These are phyloP conservation scores for Maudiozyma serrabonitensis DNA, from an alignment of 805 yeast genomes.

Conservation along the genomic window DNA sequence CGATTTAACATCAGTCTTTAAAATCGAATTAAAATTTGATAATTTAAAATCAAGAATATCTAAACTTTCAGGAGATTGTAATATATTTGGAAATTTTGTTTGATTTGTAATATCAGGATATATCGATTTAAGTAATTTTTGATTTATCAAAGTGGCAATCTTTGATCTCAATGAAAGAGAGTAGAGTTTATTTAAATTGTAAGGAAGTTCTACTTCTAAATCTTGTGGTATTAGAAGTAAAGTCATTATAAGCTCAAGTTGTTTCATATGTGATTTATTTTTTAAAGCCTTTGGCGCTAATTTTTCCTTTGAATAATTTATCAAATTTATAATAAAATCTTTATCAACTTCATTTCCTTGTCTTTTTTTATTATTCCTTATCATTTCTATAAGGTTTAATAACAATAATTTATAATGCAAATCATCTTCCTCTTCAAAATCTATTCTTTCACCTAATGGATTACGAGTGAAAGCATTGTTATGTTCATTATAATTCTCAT, in stretches of 20 bases:
- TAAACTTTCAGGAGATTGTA: not conserved
- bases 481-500: not conserved
- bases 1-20: not conserved
- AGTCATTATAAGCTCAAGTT: constrained; percentile 78
- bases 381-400: constrained; percentile 71
- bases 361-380: constrained; percentile 34
- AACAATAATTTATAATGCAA: constrained; percentile 67
- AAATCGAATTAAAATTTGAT: not conserved
- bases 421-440: constrained; percentile 37
- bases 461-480: constrained; percentile 5
- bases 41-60: not conserved
- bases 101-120: constrained; percentile 15
- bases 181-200: constrained; percentile 44
- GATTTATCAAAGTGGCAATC: constrained; percentile 64
- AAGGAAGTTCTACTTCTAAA: constrained; percentile 36
- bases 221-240: constrained; percentile 44
- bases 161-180: constrained; percentile 51
- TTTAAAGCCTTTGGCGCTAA: constrained; percentile 52
- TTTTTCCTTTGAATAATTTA: constrained; percentile 52
- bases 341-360: constrained; percentile 29
- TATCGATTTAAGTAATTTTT: constrained; percentile 27
- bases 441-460: not conserved
- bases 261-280: constrained; percentile 51
- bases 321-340: constrained; percentile 42
- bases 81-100: constrained; percentile 10